Percentiles rank a stretch among this genome's conserved stretches.
phyloP scores from a whole-genome alignment of 2,329 filamentous ascomycete genomes.

The Nannizziopsis barbatae region DNA sequence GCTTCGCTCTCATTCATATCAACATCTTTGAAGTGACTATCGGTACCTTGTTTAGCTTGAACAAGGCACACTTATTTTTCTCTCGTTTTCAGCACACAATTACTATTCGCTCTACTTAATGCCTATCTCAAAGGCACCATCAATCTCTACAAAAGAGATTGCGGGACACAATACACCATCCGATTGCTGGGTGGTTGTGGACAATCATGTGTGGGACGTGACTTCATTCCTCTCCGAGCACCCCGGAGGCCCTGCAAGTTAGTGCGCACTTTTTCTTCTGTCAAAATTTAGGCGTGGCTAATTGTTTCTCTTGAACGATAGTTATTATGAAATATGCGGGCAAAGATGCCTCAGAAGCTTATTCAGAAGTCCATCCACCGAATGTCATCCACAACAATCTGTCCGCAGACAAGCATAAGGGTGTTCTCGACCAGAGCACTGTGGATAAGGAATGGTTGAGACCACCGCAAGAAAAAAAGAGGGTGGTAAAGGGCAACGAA shows the following conservation, averaged over 20 bases:
- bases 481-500: conserved; percentile 19
- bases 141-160: conserved; percentile 20
- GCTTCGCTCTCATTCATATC: too few relatives aligned
- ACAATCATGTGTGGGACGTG: conserved; percentile 57
- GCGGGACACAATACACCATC: conserved; percentile 39
- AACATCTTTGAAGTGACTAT: too few relatives aligned
- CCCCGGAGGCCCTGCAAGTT: conserved; percentile 45
- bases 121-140: not conserved
- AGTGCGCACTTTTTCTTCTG: conserved; percentile 4
- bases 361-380: conserved; percentile 38
- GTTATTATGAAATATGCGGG: conserved; percentile 39
- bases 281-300: not conserved
- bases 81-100: not conserved
- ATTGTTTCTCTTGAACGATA: conserved; percentile 12
- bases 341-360: conserved; percentile 36
- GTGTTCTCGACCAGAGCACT: conserved; percentile 39
- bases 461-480: conserved; percentile 27
- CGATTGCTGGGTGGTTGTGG: conserved; percentile 57
- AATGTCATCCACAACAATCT: conserved; percentile 38
- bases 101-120: not conserved
- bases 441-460: conserved; percentile 41
- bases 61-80: not conserved
- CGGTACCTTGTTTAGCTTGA: not conserved
- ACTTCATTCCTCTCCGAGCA: conserved; percentile 55
- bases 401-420: conserved; percentile 37